Evolutionary conservation across 495 filamentous ascomycete species (phyloP).

Genomic region (Geopyxis carbonaria): DNA sequence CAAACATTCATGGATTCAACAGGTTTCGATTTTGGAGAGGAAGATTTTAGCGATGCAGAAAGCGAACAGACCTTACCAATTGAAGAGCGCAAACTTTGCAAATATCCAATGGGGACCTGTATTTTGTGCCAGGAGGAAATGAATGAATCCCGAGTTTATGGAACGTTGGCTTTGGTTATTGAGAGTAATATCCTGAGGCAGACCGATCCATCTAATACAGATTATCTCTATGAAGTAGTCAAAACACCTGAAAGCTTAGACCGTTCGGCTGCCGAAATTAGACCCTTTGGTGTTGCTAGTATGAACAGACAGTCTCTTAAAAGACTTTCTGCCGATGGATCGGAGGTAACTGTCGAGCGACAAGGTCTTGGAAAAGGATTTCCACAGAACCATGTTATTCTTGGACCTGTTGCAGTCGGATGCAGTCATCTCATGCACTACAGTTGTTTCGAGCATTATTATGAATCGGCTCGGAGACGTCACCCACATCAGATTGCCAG

Average conservation of each 20-base stretch:
- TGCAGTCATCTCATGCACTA: constrained; percentile 99
- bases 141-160: constrained; percentile 72
- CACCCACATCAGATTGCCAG: constrained; percentile 84
- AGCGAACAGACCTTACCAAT: constrained; percentile 50
- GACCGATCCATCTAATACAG: constrained; percentile 61
- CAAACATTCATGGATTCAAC: constrained; percentile 81
- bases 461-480: constrained; percentile 58
- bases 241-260: constrained; percentile 66
- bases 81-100: constrained; percentile 61
- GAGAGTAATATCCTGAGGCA: constrained; percentile 77
- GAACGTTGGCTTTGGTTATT: constrained; percentile 75
- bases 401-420: constrained; percentile 74
- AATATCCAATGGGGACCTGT: constrained; percentile 86
- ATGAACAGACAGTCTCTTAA: constrained; percentile 64
- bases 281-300: constrained; percentile 78
- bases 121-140: constrained; percentile 95
- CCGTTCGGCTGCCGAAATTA: constrained; percentile 57
- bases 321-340: constrained; percentile 55
- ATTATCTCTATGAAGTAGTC: constrained; percentile 69
- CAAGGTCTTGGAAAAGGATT: constrained; percentile 83
- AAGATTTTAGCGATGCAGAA: constrained; percentile 68
- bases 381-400: constrained; percentile 42
- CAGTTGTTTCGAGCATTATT: constrained; percentile 82
- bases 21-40: constrained; percentile 33
- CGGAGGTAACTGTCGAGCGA: constrained; percentile 51